Percentiles rank a stretch among this genome's conserved stretches.
Conservation (phyloP, 768 basidiomycete species). For the Cystobasidium onofrii region DNA sequence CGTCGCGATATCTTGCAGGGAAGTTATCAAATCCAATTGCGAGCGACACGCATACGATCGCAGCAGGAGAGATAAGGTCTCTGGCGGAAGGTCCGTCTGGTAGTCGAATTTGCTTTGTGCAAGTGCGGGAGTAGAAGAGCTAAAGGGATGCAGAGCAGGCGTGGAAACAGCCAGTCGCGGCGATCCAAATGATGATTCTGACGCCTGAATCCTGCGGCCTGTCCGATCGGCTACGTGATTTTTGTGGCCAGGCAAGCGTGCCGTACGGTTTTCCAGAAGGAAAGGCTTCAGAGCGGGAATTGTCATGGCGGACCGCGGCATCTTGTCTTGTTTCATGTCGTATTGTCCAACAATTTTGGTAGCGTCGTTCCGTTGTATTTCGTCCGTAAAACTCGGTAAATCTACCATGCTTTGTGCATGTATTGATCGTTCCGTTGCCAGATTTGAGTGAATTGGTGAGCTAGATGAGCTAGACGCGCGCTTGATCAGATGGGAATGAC, state of each 20-base stretch:
- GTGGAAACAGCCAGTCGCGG: not conserved
- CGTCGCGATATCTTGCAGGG: conserved; percentile 86
- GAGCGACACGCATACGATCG: conserved; percentile 38
- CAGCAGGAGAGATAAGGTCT: conserved; percentile 40
- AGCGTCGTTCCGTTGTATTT: too few species aligned
- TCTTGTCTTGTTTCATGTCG: too few species aligned
- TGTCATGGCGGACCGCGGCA: too few species aligned
- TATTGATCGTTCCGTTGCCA: not conserved
- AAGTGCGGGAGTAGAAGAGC: conserved; percentile 19
- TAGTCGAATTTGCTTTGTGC: not conserved
- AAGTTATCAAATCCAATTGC: conserved; percentile 46
- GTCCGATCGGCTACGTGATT: not conserved
- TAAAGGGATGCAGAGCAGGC: conserved; percentile 30
- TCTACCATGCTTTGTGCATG: not conserved
- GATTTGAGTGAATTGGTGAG: not conserved
- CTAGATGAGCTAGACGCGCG: not conserved
- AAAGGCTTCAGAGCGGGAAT: not conserved
- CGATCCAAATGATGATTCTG: not conserved
- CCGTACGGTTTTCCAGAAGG: not conserved
- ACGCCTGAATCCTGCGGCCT: not conserved
- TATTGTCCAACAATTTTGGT: too few species aligned
- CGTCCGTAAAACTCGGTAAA: not conserved
- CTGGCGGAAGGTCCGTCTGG: conserved; percentile 51
- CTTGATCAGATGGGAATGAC: not conserved
- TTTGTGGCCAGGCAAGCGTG: not conserved